Percentiles rank a stretch among this genome's conserved stretches.
Evolutionary conservation across 2,329 filamentous ascomycete genomes (phyloP).

Genomic region (Zopfia rhizophila): DNA sequence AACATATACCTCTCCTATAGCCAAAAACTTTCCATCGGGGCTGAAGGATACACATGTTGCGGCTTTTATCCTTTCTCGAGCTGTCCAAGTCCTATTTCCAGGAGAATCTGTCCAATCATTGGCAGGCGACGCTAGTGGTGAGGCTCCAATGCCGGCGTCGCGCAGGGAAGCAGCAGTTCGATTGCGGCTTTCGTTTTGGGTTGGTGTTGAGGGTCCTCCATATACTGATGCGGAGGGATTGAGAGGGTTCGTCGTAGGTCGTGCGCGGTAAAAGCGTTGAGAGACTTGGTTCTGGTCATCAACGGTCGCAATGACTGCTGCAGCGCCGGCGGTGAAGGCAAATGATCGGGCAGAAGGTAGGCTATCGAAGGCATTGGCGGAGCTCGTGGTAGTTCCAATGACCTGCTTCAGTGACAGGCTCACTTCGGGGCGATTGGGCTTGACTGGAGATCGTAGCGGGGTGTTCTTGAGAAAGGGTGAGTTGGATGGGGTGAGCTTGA

Average conservation of each 20-base stretch:
- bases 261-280: slow-evolving; percentile 91
- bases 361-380: slow-evolving; percentile 86
- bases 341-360: slow-evolving; percentile 76
- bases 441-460: slow-evolving; percentile 71
- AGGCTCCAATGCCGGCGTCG: slow-evolving; percentile 57
- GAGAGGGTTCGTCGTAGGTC: slow-evolving; percentile 74
- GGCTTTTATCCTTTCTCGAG: slow-evolving; percentile 91
- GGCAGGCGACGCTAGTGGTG: slow-evolving; percentile 58
- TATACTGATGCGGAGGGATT: slow-evolving; percentile 68
- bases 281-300: slow-evolving; percentile 70
- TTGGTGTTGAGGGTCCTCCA: slow-evolving; percentile 64
- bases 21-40: slow-evolving; percentile 85
- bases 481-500: slow-evolving; percentile 74
- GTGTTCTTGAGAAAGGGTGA: slow-evolving; percentile 72
- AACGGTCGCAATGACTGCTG: slow-evolving; percentile 88
- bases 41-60: slow-evolving; percentile 91
- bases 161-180: slow-evolving; percentile 66
- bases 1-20: slow-evolving; percentile 78
- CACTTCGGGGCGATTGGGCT: slow-evolving; percentile 56
- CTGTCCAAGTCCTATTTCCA: slow-evolving; percentile 80
- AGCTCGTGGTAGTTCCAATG: slow-evolving; percentile 88
- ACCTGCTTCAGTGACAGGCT: slow-evolving; percentile 81
- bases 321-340: slow-evolving; percentile 91
- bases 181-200: slow-evolving; percentile 63
- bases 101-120: slow-evolving; percentile 68